Conservation (phyloP, 768 basidiomycete genomes). For the Imleria badia region DNA sequence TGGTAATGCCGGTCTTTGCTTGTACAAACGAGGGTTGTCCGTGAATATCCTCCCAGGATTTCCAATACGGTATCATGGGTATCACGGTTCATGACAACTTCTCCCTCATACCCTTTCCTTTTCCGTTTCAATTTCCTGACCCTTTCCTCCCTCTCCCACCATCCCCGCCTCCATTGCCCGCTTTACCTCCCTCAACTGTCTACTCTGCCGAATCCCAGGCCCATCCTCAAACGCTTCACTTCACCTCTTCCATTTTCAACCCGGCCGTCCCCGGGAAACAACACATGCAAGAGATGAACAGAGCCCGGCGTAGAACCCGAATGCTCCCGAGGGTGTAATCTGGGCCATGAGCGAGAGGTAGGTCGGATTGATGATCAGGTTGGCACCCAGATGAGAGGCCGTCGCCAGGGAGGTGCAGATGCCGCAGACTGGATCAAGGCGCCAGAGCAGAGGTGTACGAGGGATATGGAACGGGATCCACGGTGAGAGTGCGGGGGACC, state of each 20-base stretch:
- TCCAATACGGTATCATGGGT: too few relatives aligned
- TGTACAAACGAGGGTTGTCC: too few relatives aligned
- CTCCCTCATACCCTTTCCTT: background rate
- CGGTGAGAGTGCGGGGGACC: background rate
- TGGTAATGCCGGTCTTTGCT: too few relatives aligned
- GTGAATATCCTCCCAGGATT: too few relatives aligned
- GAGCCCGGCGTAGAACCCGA: constrained; percentile 73
- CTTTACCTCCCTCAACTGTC: constrained; percentile 38
- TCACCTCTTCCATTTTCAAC: constrained; percentile 66
- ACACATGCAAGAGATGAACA: constrained; percentile 65
- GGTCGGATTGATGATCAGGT: constrained; percentile 75
- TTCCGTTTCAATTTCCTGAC: background rate
- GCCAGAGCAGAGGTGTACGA: too few relatives aligned
- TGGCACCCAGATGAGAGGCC: constrained; percentile 75
- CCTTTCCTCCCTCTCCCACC: background rate
- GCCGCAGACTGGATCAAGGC: constrained; percentile 40
- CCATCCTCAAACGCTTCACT: constrained; percentile 59
- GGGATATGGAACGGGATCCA: too few relatives aligned
- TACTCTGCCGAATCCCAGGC: constrained; percentile 63
- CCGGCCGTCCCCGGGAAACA: constrained; percentile 84
- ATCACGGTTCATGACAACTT: too few relatives aligned
- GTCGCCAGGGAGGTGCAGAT: constrained; percentile 75
- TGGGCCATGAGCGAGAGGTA: constrained; percentile 76
- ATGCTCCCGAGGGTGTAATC: constrained; percentile 74
- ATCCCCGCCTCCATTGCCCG: background rate